phyloP scores from a whole-genome alignment of 768 basidiomycete species.

The Leccinum fibrillosum region DNA sequence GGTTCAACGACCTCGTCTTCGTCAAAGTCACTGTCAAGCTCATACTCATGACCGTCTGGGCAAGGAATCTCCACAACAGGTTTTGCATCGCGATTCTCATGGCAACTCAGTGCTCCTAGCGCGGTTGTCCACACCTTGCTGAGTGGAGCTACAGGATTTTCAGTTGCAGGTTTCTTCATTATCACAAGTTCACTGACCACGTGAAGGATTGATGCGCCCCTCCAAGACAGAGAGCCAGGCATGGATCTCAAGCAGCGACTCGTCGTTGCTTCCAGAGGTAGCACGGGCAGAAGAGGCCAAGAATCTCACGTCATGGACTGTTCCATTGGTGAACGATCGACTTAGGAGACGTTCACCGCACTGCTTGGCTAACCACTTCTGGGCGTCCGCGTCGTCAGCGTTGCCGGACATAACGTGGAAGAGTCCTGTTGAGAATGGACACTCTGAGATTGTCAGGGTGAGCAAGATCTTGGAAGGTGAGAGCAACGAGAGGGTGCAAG shows the following conservation, averaged over 20 bases:
- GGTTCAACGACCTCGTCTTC: conserved; percentile 8
- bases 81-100: background rate
- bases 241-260: conserved; percentile 4
- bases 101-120: background rate
- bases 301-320: conserved; percentile 18
- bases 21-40: conserved; percentile 25
- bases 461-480: conserved; percentile 6
- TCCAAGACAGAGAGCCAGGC: conserved; percentile 16
- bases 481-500: background rate
- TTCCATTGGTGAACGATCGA: conserved; percentile 18
- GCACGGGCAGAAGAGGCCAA: conserved; percentile 4
- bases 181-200: conserved; percentile 2
- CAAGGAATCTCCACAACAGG: conserved; percentile 3
- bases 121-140: conserved; percentile 6
- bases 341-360: background rate
- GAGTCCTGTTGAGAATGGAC: conserved; percentile 15
- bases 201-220: conserved; percentile 1
- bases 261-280: background rate
- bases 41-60: conserved; percentile 14
- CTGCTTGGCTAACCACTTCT: background rate
- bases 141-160: conserved; percentile 10
- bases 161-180: background rate
- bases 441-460: conserved; percentile 11
- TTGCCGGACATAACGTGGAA: background rate
- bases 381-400: background rate